These are phyloP conservation scores for Cladorrhinum samala DNA, from an alignment of 495 filamentous ascomycete genomes.

Conservation along the genomic window DNA sequence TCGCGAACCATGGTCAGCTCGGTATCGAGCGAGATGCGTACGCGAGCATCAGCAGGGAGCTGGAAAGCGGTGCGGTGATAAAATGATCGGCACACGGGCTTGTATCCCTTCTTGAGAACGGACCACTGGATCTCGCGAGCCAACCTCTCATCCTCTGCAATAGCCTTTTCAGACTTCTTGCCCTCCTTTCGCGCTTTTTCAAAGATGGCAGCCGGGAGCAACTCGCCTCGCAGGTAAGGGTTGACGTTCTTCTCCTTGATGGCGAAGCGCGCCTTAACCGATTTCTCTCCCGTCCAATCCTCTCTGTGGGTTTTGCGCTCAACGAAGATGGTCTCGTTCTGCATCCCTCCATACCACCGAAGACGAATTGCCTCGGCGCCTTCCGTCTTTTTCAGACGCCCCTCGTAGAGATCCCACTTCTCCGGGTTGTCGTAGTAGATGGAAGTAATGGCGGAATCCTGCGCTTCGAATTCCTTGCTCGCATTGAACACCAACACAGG, in stretches of 20 bases:
- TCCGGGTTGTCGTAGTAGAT: constrained; percentile 97
- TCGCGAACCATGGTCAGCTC: constrained; percentile 92
- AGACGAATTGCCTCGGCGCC: constrained; percentile 95
- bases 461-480: constrained; percentile 86
- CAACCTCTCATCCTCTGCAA: constrained; percentile 81
- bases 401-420: constrained; percentile 88
- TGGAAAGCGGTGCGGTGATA: constrained; percentile 98
- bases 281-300: constrained; percentile 99
- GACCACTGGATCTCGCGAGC: constrained; percentile 92
- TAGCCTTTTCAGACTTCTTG: constrained; percentile 85
- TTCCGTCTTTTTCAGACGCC: constrained; percentile 93
- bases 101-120: constrained; percentile 72
- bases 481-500: constrained; percentile 97
- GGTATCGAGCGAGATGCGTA: constrained; percentile 94
- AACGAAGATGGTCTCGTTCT: constrained; percentile 88
- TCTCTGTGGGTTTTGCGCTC: constrained; percentile 98
- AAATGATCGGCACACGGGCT: constrained; percentile 85
- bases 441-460: constrained; percentile 91
- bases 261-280: constrained; percentile 91
- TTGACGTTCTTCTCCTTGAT: constrained; percentile 98
- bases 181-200: constrained; percentile 92
- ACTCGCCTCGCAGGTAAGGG: constrained; percentile 70
- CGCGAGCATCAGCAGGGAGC: constrained; percentile 89
- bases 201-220: constrained; percentile 77
- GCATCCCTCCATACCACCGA: constrained; percentile 97